Evolutionary conservation across 192 early-diverging fungal genomes (phyloP).

Genomic region (Rhizophagus clarus): DNA sequence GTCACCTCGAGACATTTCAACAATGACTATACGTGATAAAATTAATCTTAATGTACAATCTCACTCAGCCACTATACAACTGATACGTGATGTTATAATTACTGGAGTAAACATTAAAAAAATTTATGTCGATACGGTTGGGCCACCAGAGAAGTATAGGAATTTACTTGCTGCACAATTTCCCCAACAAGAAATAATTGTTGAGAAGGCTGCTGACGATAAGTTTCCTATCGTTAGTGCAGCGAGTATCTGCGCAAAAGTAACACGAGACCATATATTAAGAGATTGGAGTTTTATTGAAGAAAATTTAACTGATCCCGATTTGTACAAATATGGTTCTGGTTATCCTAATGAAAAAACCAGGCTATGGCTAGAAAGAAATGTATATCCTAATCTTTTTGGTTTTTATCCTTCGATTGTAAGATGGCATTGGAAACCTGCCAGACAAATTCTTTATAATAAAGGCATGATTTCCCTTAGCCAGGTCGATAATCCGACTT

Average conservation of each 20-base stretch:
- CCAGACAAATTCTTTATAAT: background rate
- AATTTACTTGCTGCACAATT: conserved; percentile 74
- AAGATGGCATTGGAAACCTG: background rate
- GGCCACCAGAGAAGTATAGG: conserved; percentile 86
- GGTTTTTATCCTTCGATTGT: background rate
- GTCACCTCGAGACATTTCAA: conserved; percentile 90
- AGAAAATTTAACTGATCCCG: conserved; percentile 39
- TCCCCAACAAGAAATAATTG: conserved; percentile 77
- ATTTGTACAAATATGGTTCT: conserved; percentile 75
- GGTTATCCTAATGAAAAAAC: conserved; percentile 69
- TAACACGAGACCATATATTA: conserved; percentile 72
- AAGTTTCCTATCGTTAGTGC: conserved; percentile 93
- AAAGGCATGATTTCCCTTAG: background rate
- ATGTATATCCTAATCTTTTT: background rate
- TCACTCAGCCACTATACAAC: conserved; percentile 88
- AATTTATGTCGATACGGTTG: conserved; percentile 96
- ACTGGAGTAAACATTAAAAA: conserved; percentile 66
- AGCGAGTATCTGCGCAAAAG: conserved; percentile 96
- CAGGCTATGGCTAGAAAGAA: background rate
- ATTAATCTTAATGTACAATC: conserved; percentile 93
- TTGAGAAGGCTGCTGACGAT: conserved; percentile 93
- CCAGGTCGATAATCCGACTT: background rate
- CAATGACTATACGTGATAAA: conserved; percentile 58
- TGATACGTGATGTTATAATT: conserved; percentile 70
- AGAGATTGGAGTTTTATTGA: conserved; percentile 71